Base-by-base conservation (phyloP, 345 rosid genomes). In the Rhodamnia argentea region DNA sequence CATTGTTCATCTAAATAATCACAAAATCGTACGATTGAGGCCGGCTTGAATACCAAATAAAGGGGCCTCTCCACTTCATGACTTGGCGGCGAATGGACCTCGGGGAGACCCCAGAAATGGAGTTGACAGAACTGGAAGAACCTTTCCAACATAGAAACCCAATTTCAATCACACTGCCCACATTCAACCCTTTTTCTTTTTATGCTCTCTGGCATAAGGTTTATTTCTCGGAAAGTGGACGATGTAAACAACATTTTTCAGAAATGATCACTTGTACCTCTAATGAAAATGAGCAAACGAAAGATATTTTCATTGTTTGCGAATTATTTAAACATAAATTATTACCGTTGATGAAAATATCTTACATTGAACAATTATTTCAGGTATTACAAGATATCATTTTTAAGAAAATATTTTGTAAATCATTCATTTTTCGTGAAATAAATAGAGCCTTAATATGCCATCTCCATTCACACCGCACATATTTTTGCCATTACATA, bases 381-480 rank as follows among this genome's bases (percentile, higher is more conserved):
- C 32, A n/a, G n/a, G 13, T 8, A 3, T 12, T 5, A n/a, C 15
- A 13, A 59, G 1, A 7, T 59, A 59, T n/a, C 2, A 59, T 59
- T 59, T 0, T 11, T 59, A n/a, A 7, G 32, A 59, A 59, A 59
- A 26, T 59, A 2, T 5, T 26, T 59, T 59, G 12, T n/a, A 15
- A 59, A 59, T 26, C 13, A n/a, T 24, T 59, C 13, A 26, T 59
- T 26, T 59, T 26, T 7, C 3, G n/a, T 0, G 16, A 26, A 59
- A 59, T 3, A 12, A 26, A 12, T 3, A 1, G 1, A 27, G 2
- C 22, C 0, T 27, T 62, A 29, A 4, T 18, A 18, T 70, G 24
- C 78, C 20, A 32, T 70, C 23, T 70, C 2, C 24, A 16, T 70
- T 70, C 1, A 4, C 42, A 64, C 12, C 24, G 16, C 13, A 18